Conservation (phyloP, 768 basidiomycete species). For the Termitomyces sp. region DNA sequence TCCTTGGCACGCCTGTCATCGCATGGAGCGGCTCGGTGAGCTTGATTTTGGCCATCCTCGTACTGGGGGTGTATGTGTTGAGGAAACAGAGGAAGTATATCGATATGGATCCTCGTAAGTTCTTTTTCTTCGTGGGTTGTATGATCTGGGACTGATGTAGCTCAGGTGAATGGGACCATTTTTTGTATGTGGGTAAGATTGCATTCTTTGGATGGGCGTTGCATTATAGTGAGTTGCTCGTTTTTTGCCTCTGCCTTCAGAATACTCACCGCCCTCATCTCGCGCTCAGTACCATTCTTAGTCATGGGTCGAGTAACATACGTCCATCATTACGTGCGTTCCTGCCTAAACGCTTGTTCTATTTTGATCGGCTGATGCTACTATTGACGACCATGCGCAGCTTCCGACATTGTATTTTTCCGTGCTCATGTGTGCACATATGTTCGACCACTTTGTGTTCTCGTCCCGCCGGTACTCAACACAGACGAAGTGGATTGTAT, state of each 20-base stretch:
- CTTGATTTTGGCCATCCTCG: slow-evolving; percentile 46
- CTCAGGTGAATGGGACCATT: slow-evolving; percentile 89
- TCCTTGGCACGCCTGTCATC: slow-evolving; percentile 86
- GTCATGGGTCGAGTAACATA: slow-evolving; percentile 98
- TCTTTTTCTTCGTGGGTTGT: not conserved
- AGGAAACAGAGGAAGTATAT: slow-evolving; percentile 83
- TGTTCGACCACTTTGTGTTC: slow-evolving; percentile 93
- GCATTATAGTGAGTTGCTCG: slow-evolving; percentile 66
- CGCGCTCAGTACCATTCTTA: slow-evolving; percentile 77
- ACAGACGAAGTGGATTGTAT: slow-evolving; percentile 65
- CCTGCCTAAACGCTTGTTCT: not conserved
- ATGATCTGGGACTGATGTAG: slow-evolving; percentile 1
- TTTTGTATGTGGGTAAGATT: slow-evolving; percentile 87
- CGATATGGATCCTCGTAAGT: slow-evolving; percentile 85
- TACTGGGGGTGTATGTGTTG: slow-evolving; percentile 66
- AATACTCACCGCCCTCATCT: not conserved
- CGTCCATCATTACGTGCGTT: slow-evolving; percentile 88
- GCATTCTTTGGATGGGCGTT: slow-evolving; percentile 89
- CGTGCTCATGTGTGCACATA: slow-evolving; percentile 84
- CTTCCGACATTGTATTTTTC: slow-evolving; percentile 97
- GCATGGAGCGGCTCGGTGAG: slow-evolving; percentile 83
- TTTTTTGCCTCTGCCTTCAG: not conserved
- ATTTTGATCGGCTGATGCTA: not conserved
- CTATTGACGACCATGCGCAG: slow-evolving; percentile 28
- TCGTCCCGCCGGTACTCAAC: slow-evolving; percentile 56